A percentile compares a stretch with the other conserved stretches of the same genome.
Evolutionary conservation across 768 basidiomycete species (phyloP).

Genomic region (Kwoniella pini): DNA sequence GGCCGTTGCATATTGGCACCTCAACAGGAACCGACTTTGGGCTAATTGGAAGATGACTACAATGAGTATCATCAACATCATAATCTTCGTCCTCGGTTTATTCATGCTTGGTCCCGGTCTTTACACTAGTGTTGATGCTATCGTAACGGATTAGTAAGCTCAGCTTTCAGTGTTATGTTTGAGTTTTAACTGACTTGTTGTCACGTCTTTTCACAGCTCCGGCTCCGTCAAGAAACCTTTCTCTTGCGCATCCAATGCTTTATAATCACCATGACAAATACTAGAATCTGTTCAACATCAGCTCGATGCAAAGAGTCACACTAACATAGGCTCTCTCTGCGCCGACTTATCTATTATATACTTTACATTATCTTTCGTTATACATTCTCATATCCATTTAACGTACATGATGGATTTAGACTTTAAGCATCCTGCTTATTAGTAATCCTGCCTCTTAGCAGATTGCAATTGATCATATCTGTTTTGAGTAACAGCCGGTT

Average conservation of each 20-base stretch:
- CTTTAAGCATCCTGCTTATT: too few species aligned
- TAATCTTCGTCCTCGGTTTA: conserved; percentile 42
- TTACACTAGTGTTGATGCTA: conserved; percentile 43
- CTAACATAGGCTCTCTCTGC: not conserved
- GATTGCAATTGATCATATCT: too few species aligned
- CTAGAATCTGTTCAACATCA: not conserved
- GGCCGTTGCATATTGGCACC: conserved; percentile 47
- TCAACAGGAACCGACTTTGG: conserved; percentile 33
- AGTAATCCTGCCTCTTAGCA: too few species aligned
- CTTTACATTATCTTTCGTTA: not conserved
- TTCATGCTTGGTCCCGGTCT: conserved; percentile 50
- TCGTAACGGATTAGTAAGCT: conserved; percentile 44
- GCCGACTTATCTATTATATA: not conserved
- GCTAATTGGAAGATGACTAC: conserved; percentile 19
- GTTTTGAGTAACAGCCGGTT: too few species aligned
- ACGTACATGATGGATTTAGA: too few species aligned
- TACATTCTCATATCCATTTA: too few species aligned
- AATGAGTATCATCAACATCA: conserved; percentile 35
- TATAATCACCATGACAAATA: conserved; percentile 11
- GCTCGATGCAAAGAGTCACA: not conserved
- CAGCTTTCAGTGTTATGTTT: not conserved
- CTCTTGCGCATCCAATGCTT: conserved; percentile 37
- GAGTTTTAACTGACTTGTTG: not conserved
- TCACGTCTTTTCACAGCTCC: conserved; percentile 17
- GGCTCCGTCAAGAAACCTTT: conserved; percentile 36